Percentiles rank a stretch among this genome's conserved stretches.
Conservation (phyloP, 371 early-diverging fungal genomes). For the Saksenaea oblongispora region DNA sequence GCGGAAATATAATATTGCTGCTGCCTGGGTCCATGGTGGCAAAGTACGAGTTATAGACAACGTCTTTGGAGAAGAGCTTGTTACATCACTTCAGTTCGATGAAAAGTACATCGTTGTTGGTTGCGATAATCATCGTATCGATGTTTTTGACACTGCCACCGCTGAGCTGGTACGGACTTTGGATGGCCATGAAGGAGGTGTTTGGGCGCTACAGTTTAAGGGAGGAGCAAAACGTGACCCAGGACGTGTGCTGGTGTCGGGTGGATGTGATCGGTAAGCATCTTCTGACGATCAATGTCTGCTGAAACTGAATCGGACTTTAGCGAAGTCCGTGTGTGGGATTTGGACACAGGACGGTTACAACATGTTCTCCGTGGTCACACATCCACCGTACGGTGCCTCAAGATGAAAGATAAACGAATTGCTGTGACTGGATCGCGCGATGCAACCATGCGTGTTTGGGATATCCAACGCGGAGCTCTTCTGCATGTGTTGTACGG, state of each 20-base stretch:
- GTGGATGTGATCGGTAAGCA: constrained; percentile 77
- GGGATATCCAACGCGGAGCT: constrained; percentile 74
- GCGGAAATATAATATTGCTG: constrained; percentile 69
- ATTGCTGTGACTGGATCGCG: constrained; percentile 88
- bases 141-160: constrained; percentile 82
- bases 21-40: constrained; percentile 78
- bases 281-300: constrained; percentile 33
- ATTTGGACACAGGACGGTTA: constrained; percentile 75
- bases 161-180: constrained; percentile 70
- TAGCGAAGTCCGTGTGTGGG: constrained; percentile 88
- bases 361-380: constrained; percentile 85
- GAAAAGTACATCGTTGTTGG: constrained; percentile 84
- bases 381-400: constrained; percentile 89
- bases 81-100: constrained; percentile 88
- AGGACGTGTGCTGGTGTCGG: constrained; percentile 72
- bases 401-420: constrained; percentile 70
- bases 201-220: constrained; percentile 90
- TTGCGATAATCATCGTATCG: constrained; percentile 82
- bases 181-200: constrained; percentile 90
- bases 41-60: constrained; percentile 70
- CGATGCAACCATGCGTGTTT: constrained; percentile 85
- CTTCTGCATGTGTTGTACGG: constrained; percentile 66
- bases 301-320: constrained; percentile 8
- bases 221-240: constrained; percentile 60
- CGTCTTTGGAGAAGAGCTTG: constrained; percentile 77